Evolutionary conservation across 371 early-diverging fungal species (phyloP), one percentile per base, ranked within the genome.

Genomic region (Mucor irregularis): DNA sequence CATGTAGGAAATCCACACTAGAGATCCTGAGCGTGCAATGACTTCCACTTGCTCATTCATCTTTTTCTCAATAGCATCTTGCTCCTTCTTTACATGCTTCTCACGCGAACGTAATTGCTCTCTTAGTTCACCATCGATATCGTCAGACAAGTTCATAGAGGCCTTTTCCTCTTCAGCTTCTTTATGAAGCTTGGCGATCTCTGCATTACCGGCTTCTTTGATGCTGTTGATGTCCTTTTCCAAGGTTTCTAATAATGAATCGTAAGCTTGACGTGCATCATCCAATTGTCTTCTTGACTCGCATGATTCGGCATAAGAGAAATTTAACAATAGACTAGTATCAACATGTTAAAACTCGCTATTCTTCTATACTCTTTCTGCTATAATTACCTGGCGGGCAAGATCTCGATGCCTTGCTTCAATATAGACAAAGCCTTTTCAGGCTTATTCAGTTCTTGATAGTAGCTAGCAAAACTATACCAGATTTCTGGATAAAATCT

Each of bases 1-100:
- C 91, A 96, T 91, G 53, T 93, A 93, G 59, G 83, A 84, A 55
- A 96, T 89, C 92, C 94, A 95, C 10, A 87, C 86, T 28, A 93
- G 56, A 5, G 88, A 81, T 44, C 85, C 80, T 2, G 76, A 80
- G 45, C 82, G 71, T 52, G 84, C 86, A 58, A 84, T 65, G 17
- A 78, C 78, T 7, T 83, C 80, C 13, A 92, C 66, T 61, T 89
- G 83, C 25, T 77, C 75, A 48, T 86, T 73, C 50, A 79, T 73
- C 16, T 76, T 71, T 14, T 67, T 71, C 59, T 90, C 90, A 25
- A 90, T 78, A 47, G 81, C 78, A 10, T 64, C 74, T 44, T 87
- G 78, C 53, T 89, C 90, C 50, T 79, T 81, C 46, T 89, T 88
- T 7, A 75, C 62, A 56, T 85, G 84, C 71, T 76, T 83, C 58